phyloP scores from a whole-genome alignment of 2,329 filamentous ascomycete genomes.

The Ophiostoma fasciatum region DNA sequence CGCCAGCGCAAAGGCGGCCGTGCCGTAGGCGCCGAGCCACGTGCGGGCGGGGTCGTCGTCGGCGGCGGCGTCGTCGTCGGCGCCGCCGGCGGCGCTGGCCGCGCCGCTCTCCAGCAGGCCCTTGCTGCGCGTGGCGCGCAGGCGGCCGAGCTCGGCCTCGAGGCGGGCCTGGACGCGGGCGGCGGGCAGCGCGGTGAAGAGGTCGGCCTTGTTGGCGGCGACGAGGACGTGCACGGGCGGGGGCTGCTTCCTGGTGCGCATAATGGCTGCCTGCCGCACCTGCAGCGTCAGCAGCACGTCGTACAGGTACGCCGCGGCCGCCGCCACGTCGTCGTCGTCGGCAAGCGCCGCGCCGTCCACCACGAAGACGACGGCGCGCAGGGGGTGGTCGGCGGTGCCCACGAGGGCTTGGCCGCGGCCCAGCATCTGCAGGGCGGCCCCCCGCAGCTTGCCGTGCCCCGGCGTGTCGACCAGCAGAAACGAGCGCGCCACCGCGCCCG shows the following conservation, averaged over 20 bases:
- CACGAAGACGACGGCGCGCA: slow-evolving; percentile 69
- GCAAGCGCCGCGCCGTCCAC: slow-evolving; percentile 66
- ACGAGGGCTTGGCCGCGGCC: no score
- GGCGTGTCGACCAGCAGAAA: slow-evolving; percentile 79
- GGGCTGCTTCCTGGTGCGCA: slow-evolving; percentile 34
- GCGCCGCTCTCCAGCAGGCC: slow-evolving; percentile 65
- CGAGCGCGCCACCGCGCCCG: slow-evolving; percentile 43
- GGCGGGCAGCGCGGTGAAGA: slow-evolving; percentile 82
- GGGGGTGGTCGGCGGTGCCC: slow-evolving; percentile 8
- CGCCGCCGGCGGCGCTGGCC: slow-evolving; percentile 25
- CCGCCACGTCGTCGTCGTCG: slow-evolving; percentile 43
- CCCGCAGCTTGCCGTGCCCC: slow-evolving; percentile 85
- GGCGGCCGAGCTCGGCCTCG: slow-evolving; percentile 66
- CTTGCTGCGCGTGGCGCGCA: slow-evolving; percentile 63
- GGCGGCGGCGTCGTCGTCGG: slow-evolving; percentile 30
- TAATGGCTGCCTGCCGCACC: slow-evolving; percentile 34
- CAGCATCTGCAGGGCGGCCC: slow-evolving; percentile 44
- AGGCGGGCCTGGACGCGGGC: slow-evolving; percentile 59
- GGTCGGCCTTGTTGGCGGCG: slow-evolving; percentile 87
- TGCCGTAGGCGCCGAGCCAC: slow-evolving; percentile 70
- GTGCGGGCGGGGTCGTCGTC: slow-evolving; percentile 50
- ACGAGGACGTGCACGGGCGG: slow-evolving; percentile 59
- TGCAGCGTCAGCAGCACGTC: slow-evolving; percentile 77
- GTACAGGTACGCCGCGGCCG: slow-evolving; percentile 74
- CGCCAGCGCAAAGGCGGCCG: slow-evolving; percentile 61